Evolutionary conservation across 1,139 yeast genomes (phyloP), one percentile per base, ranked within the genome.

Genomic region (Yamadazyma sp.): DNA sequence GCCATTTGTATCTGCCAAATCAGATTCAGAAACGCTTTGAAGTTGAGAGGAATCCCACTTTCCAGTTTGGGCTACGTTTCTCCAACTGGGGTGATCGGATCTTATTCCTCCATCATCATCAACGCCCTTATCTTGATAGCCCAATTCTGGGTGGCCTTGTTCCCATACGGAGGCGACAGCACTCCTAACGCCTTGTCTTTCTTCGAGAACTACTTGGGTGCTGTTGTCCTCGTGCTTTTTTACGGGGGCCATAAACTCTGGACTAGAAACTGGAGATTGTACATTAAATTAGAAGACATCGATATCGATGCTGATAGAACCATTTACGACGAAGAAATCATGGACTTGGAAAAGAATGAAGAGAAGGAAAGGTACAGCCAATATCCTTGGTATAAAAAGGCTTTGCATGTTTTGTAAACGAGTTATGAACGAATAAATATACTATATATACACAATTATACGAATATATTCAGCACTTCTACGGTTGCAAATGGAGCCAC

Each of bases 71-170:
- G 74, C 3, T 70, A 66, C 42, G 64, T 59, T 17, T 58, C 75
- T 3, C 56, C 64, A 31, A 68, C 73, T 15, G 76, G 75, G n/a
- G 58, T 64, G 20, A 45, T 56, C 48, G 76, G 76, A 5, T 69
- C 75, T 3, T 55, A 53, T 38, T 62, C 60, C 40, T 67, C 74
- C 22, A 57, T 68, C 38, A 37, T 59, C 7, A 61, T 68, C 53
- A 66, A 64, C 48, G 37, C 54, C 15, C 58, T 69, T 40, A 62
- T 69, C 37, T 59, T 70, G 46, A 58, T 70, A 29, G 73, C 69
- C 12, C 74, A 69, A 50, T 67, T 69, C 48, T 69, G 74, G 73
- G 58, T 69, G 28, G 67, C 73, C 3, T 56, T 69, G 33, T 69
- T 56, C 54, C 75, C 75, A n/a, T 42, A 62, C 28, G 71, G 66